Conservation (phyloP, 2,329 filamentous ascomycete genomes). For the Zasmidium citrigriseum region DNA sequence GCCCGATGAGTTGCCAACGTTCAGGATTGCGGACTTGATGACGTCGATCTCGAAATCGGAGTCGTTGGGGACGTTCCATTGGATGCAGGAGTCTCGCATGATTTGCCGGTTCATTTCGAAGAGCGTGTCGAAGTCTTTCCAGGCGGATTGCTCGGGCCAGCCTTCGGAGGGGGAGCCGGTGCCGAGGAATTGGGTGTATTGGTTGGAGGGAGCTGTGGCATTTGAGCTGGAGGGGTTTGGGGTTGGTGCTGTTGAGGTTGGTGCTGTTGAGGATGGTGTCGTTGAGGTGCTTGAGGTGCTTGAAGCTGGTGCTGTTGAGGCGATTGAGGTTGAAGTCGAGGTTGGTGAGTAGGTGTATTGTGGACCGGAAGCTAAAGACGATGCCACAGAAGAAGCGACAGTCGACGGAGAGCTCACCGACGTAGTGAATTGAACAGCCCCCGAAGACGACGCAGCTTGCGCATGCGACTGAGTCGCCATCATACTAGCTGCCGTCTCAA, state of each 20-base stretch:
- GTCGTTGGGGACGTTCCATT: slow-evolving; percentile 37
- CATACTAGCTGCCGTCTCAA: too few relatives aligned
- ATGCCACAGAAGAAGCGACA: background rate
- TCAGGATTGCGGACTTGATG: slow-evolving; percentile 40
- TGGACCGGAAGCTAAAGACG: background rate
- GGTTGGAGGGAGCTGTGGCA: background rate
- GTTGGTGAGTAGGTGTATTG: background rate
- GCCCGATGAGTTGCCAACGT: slow-evolving; percentile 33
- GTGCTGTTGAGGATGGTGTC: too few relatives aligned
- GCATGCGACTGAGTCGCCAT: too few relatives aligned
- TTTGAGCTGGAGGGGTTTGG: background rate
- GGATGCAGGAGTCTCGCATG: slow-evolving; percentile 38
- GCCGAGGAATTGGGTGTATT: slow-evolving; percentile 15
- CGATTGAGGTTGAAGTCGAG: background rate
- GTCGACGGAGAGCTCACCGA: background rate
- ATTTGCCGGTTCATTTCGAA: slow-evolving; percentile 33
- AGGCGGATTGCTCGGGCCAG: slow-evolving; percentile 20
- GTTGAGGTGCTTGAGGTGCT: background rate
- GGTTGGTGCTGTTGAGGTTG: background rate
- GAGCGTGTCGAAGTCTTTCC: slow-evolving; percentile 24
- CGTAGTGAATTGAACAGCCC: too few relatives aligned
- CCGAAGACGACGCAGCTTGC: too few relatives aligned
- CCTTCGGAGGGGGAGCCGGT: slow-evolving; percentile 15
- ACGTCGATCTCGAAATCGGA: slow-evolving; percentile 38
- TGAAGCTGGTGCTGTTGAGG: background rate